Conservation (phyloP, 2,329 filamentous ascomycete species). For the Cadophora malorum region DNA sequence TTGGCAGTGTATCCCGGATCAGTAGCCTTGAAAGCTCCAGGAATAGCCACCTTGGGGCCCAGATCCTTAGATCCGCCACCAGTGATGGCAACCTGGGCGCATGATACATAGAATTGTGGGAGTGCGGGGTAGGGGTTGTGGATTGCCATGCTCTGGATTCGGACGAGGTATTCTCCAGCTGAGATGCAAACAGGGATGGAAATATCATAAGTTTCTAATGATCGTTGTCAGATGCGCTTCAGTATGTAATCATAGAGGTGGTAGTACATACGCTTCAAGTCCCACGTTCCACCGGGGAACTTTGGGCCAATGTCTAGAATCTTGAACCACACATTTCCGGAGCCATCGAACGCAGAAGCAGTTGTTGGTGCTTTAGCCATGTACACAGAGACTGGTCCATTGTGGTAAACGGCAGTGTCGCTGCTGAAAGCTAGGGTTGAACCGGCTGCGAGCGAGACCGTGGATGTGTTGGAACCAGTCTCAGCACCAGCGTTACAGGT, state of each 20-base stretch:
- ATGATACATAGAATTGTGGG: constrained; percentile 43
- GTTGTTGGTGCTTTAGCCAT: constrained; percentile 46
- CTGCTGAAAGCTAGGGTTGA: constrained; percentile 54
- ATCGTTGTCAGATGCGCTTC: neutral
- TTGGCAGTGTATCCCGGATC: constrained; percentile 31
- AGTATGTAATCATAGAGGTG: no score
- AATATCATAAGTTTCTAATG: constrained; percentile 38
- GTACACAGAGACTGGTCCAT: constrained; percentile 45
- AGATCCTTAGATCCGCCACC: constrained; percentile 33
- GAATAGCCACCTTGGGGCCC: constrained; percentile 38
- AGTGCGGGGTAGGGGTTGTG: constrained; percentile 40
- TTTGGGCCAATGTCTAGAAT: constrained; percentile 45
- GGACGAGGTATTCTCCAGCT: constrained; percentile 40
- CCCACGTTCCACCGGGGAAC: constrained; percentile 38
- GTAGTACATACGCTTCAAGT: constrained; percentile 33
- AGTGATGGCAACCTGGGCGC: constrained; percentile 41
- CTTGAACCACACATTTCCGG: constrained; percentile 47
- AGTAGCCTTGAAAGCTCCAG: constrained; percentile 34
- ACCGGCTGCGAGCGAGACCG: constrained; percentile 45
- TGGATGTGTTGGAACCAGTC: constrained; percentile 30
- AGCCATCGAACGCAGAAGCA: constrained; percentile 45
- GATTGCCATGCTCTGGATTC: constrained; percentile 41
- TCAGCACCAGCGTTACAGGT: constrained; percentile 41
- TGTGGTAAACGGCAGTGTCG: constrained; percentile 47
- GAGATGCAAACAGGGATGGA: constrained; percentile 39